Evolutionary conservation across 768 basidiomycete species (phyloP).

Genomic region (Boletus subparvulus): DNA sequence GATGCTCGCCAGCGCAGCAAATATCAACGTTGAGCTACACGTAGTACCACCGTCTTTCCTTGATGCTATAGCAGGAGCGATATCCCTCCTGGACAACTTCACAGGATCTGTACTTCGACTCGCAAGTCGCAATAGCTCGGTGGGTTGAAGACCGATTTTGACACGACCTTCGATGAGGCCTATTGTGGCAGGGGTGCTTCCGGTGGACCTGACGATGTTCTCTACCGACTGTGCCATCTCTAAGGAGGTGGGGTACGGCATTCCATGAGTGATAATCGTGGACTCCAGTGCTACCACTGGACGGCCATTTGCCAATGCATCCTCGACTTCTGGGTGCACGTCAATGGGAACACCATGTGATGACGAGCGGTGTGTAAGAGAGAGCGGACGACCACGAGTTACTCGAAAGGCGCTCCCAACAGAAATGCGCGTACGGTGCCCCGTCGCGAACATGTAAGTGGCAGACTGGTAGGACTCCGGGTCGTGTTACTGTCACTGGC

Average conservation of each 20-base stretch:
- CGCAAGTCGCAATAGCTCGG: conserved; percentile 70
- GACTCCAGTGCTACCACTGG: conserved; percentile 92
- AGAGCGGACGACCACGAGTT: conserved; percentile 3
- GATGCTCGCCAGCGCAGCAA: conserved; percentile 81
- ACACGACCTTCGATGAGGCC: conserved; percentile 80
- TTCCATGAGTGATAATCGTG: conserved; percentile 89
- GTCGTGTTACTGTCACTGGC: too few relatives aligned
- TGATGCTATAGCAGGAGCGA: conserved; percentile 69
- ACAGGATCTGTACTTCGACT: conserved; percentile 46
- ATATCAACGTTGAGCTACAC: conserved; percentile 70
- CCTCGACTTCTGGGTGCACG: conserved; percentile 78
- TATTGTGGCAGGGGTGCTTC: conserved; percentile 89
- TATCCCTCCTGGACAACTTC: conserved; percentile 79
- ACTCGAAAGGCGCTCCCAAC: conserved; percentile 3
- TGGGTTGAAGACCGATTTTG: conserved; percentile 74
- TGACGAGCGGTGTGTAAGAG: background rate
- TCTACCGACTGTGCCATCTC: conserved; percentile 73
- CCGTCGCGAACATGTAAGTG: conserved; percentile 15
- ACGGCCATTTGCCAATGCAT: conserved; percentile 62
- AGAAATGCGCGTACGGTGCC: conserved; percentile 1
- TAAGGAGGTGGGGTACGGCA: conserved; percentile 78
- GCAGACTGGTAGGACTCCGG: background rate
- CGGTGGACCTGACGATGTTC: conserved; percentile 65
- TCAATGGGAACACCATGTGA: conserved; percentile 47
- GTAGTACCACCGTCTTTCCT: conserved; percentile 79